A percentile compares a stretch with the other conserved stretches of the same genome.
Conservation (phyloP, 1,139 yeast species). For the Geotrichum histeridarum region DNA sequence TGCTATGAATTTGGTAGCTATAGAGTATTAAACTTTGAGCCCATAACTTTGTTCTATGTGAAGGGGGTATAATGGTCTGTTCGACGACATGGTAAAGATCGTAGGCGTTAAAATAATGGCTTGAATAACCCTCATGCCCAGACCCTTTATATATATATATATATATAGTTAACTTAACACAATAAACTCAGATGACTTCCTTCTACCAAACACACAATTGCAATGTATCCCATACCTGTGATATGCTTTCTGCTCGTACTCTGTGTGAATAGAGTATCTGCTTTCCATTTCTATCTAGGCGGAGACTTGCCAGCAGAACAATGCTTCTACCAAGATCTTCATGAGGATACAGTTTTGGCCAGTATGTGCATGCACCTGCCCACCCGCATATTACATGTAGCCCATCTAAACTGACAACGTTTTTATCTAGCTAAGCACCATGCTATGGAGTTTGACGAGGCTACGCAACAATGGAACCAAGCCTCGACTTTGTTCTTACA, state of each 20-base stretch:
- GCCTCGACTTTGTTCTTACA: constrained; percentile 46
- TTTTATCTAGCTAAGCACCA: constrained; percentile 41
- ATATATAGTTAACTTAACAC: no score
- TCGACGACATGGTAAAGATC: no score
- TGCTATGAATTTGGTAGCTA: background rate
- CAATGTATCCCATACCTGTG: constrained; percentile 8
- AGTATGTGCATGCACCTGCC: constrained; percentile 36
- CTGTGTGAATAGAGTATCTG: constrained; percentile 26
- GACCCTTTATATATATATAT: no score
- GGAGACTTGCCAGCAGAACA: constrained; percentile 49
- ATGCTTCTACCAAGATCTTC: constrained; percentile 64
- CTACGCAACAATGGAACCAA: constrained; percentile 43
- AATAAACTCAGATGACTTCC: background rate
- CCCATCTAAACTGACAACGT: background rate
- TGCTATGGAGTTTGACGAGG: constrained; percentile 52
- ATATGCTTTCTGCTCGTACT: constrained; percentile 12
- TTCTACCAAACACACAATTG: background rate
- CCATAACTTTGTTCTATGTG: no score
- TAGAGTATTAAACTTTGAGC: no score
- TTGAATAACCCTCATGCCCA: background rate
- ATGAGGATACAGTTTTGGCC: constrained; percentile 53
- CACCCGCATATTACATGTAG: background rate
- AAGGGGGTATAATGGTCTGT: no score
- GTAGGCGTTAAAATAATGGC: no score
- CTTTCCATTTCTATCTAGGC: constrained; percentile 51